These are phyloP conservation scores for Tubosaeta sp. DNA, from an alignment of 768 basidiomycete species.

Conservation along the genomic window DNA sequence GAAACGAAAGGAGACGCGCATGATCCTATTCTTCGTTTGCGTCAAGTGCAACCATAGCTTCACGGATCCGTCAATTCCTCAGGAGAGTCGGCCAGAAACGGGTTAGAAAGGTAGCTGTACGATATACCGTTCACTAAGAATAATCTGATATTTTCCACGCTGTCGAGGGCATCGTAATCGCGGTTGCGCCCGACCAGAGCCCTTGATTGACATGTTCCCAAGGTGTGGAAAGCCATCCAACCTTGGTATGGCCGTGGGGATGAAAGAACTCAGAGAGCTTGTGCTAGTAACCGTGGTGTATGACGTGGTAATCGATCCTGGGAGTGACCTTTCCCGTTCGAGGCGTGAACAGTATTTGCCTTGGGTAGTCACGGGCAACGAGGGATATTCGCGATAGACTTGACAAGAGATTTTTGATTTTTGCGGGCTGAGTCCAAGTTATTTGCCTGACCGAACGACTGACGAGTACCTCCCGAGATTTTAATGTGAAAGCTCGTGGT, in stretches of 20 bases:
- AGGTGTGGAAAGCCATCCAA: not conserved
- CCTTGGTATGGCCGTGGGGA: not conserved
- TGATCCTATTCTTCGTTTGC: slow-evolving; percentile 92
- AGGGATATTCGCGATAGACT: not conserved
- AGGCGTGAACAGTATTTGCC: not conserved
- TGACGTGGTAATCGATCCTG: not conserved
- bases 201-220: not conserved
- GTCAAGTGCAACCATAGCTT: slow-evolving; percentile 76
- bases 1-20: slow-evolving; percentile 90
- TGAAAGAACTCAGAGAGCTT: not conserved
- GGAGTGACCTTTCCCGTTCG: not conserved
- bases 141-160: slow-evolving; percentile 2
- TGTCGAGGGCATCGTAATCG: not conserved
- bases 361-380: too few relatives aligned
- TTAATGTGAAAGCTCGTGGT: not conserved
- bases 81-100: slow-evolving; percentile 37
- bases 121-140: not conserved
- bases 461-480: not conserved
- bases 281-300: not conserved
- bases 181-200: not conserved
- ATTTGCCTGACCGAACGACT: not conserved
- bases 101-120: slow-evolving; percentile 13
- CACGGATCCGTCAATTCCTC: slow-evolving; percentile 60
- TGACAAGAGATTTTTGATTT: not conserved
- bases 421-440: not conserved